These are phyloP conservation scores for rapeseed (Brassica napus) DNA, from an alignment of 345 rosid genomes.

Conservation along the genomic window DNA sequence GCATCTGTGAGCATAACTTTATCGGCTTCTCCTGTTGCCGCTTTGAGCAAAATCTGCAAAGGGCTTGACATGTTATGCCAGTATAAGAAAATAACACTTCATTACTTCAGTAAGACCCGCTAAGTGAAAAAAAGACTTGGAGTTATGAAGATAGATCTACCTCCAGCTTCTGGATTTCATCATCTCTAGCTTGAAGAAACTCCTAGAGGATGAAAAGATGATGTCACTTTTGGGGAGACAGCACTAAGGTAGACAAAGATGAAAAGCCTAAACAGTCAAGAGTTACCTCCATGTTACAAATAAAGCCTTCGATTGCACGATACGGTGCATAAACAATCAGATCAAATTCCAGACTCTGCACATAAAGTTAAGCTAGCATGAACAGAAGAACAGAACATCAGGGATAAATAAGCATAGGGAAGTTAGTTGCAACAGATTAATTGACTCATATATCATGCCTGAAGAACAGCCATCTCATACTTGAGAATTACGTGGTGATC, in stretches of 20 bases:
- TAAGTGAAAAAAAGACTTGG: background rate
- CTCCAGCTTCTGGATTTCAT: constrained; percentile 57
- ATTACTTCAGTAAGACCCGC: background rate
- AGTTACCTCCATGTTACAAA: constrained; percentile 68
- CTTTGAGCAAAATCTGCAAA: constrained; percentile 60
- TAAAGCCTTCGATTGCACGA: constrained; percentile 90
- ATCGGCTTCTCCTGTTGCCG: constrained; percentile 71
- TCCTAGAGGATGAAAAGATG: constrained; percentile 49
- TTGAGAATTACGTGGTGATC: constrained; percentile 98
- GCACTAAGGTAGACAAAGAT: background rate
- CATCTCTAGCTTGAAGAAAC: constrained; percentile 55
- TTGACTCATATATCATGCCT: constrained; percentile 50
- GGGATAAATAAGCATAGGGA: constrained; percentile 9
- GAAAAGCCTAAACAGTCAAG: background rate
- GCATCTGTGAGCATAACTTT: constrained; percentile 92
- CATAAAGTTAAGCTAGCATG: constrained; percentile 20
- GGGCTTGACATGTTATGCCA: constrained; percentile 16
- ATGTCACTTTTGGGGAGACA: constrained; percentile 4
- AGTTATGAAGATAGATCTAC: constrained; percentile 43
- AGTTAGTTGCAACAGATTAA: background rate
- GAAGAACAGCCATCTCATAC: constrained; percentile 95
- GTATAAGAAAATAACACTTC: background rate
- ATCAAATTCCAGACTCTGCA: constrained; percentile 96
- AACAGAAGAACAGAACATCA: background rate
- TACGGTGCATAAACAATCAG: constrained; percentile 96